phyloP scores from a whole-genome alignment of 2,329 filamentous ascomycete genomes.

The Colletotrichum orbiculare region DNA sequence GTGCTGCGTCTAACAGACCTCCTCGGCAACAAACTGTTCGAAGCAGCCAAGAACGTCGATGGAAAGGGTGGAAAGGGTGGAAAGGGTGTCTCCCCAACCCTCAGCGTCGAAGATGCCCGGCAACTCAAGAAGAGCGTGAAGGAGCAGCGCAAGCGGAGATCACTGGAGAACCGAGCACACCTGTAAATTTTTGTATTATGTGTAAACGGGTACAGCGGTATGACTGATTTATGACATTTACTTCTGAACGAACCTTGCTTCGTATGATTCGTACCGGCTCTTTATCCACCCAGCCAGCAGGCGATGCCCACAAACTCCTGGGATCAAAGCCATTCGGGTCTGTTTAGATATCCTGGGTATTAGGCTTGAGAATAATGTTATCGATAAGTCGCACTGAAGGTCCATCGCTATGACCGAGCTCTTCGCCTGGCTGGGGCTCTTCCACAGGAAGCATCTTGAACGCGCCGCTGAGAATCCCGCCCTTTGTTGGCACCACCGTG shows the following conservation, averaged over 20 bases:
- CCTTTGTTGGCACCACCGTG: slow-evolving; percentile 73
- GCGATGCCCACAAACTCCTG: background rate
- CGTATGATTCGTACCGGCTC: too few species aligned
- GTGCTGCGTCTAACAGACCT: slow-evolving; percentile 82
- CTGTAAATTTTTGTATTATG: slow-evolving; percentile 48
- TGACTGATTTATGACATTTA: slow-evolving; percentile 28
- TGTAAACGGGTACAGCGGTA: slow-evolving; percentile 29
- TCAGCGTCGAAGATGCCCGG: slow-evolving; percentile 63
- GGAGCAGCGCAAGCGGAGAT: slow-evolving; percentile 60
- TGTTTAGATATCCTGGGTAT: slow-evolving; percentile 22
- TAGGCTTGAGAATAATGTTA: slow-evolving; percentile 79
- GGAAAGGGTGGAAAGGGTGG: slow-evolving; percentile 52
- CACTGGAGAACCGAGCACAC: slow-evolving; percentile 62
- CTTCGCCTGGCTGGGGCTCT: slow-evolving; percentile 74
- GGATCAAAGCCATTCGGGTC: slow-evolving; percentile 1
- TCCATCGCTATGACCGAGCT: slow-evolving; percentile 77
- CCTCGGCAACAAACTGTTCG: slow-evolving; percentile 78
- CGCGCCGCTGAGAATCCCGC: slow-evolving; percentile 89
- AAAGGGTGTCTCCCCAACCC: slow-evolving; percentile 52
- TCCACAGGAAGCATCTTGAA: slow-evolving; percentile 90
- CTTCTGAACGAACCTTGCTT: background rate
- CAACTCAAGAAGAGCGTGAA: slow-evolving; percentile 55
- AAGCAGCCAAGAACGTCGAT: slow-evolving; percentile 58
- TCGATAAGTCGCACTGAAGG: slow-evolving; percentile 91
- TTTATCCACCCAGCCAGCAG: too few species aligned